Evolutionary conservation across 495 filamentous ascomycete genomes (phyloP).

Genomic region (Neurospora tetrasperma): DNA sequence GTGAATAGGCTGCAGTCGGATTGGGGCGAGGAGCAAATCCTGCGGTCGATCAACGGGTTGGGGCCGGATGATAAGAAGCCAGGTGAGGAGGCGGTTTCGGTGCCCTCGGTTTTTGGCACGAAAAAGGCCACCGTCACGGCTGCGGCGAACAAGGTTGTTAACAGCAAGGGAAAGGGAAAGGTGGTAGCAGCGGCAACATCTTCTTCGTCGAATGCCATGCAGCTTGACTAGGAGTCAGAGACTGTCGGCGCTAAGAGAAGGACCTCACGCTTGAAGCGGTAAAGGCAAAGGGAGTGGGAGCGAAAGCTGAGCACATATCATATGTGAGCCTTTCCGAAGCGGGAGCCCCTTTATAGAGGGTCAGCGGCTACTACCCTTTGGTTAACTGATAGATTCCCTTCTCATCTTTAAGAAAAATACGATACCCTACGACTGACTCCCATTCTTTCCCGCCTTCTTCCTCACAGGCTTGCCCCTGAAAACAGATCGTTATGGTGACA

Average conservation of each 20-base stretch:
- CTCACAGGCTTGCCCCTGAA: background rate
- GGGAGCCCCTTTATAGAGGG: background rate
- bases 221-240: slow-evolving; percentile 3
- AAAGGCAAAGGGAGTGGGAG: background rate
- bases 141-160: background rate
- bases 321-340: background rate
- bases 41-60: slow-evolving; percentile 29
- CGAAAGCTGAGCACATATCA: background rate
- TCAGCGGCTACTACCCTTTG: background rate
- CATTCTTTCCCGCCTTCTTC: background rate
- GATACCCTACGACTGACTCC: background rate
- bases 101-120: background rate
- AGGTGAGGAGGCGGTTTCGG: slow-evolving; percentile 13
- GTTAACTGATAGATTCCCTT: background rate
- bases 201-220: slow-evolving; percentile 7
- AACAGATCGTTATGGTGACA: background rate
- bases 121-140: background rate
- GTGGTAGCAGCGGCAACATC: background rate
- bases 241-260: background rate
- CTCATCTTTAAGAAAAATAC: background rate
- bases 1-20: slow-evolving; percentile 21
- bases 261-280: background rate
- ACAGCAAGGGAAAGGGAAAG: slow-evolving; percentile 19
- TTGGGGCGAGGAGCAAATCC: slow-evolving; percentile 31
- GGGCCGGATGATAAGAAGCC: slow-evolving; percentile 18